Evolutionary conservation across 2,329 filamentous ascomycete genomes (phyloP).

Genomic region (Pestalotiopsis sp.): DNA sequence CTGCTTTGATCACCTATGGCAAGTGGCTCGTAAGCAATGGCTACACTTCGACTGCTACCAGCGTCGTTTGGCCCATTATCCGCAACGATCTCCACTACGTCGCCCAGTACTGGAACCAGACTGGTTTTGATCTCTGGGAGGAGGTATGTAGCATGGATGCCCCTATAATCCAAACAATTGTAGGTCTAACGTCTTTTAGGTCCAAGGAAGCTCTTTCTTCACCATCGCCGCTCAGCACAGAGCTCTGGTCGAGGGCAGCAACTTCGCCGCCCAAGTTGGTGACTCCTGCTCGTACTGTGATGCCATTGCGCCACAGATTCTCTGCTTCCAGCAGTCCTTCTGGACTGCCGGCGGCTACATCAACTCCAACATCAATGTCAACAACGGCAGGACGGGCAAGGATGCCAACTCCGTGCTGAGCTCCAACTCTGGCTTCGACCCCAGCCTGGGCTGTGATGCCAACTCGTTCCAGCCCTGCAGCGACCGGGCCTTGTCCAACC

Average conservation of each 20-base stretch:
- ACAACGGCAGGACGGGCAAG: conserved; percentile 66
- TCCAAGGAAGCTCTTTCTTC: conserved; percentile 78
- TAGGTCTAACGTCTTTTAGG: conserved; percentile 22
- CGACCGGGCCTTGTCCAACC: conserved; percentile 69
- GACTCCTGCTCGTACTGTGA: conserved; percentile 63
- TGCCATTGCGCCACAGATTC: conserved; percentile 67
- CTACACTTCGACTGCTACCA: conserved; percentile 56
- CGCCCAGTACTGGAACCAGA: conserved; percentile 69
- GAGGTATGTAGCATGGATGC: conserved; percentile 42
- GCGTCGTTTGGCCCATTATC: conserved; percentile 72
- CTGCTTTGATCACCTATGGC: conserved; percentile 71
- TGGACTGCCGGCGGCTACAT: conserved; percentile 68
- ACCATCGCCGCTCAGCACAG: conserved; percentile 72
- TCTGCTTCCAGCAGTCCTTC: conserved; percentile 76
- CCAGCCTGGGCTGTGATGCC: conserved; percentile 65
- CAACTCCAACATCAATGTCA: conserved; percentile 68
- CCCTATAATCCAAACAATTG: not conserved
- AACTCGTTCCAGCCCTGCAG: conserved; percentile 80
- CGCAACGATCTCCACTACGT: conserved; percentile 78
- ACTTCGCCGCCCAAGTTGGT: conserved; percentile 66
- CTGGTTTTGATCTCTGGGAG: conserved; percentile 81
- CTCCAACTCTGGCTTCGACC: conserved; percentile 72
- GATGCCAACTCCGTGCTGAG: conserved; percentile 72
- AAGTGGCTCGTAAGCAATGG: conserved; percentile 72
- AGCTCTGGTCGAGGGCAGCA: conserved; percentile 67